These are phyloP conservation scores for Myxozyma neglecta DNA, from an alignment of 805 yeast genomes.

Conservation along the genomic window DNA sequence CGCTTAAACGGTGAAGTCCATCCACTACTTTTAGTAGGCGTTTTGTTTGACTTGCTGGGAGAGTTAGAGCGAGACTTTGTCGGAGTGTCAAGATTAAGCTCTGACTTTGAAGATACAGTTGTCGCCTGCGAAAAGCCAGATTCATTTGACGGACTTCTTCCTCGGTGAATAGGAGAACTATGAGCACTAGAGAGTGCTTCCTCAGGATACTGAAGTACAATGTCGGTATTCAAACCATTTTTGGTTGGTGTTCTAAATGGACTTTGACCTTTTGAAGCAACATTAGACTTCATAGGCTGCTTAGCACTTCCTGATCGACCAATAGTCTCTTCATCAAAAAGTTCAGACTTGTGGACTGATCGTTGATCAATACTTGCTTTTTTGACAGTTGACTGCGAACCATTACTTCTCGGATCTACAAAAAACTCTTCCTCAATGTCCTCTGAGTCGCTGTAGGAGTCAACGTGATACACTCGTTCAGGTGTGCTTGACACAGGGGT, in stretches of 20 bases:
- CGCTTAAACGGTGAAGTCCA: constrained; percentile 50
- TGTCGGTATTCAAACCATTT: not conserved
- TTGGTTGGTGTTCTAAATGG: not conserved
- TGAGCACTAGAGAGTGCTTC: constrained; percentile 24
- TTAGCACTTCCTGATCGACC: too few relatives aligned
- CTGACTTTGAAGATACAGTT: constrained; percentile 27
- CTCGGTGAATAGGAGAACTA: constrained; percentile 33
- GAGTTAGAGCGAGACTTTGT: not conserved
- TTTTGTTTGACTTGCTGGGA: not conserved
- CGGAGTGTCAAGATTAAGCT: constrained; percentile 16
- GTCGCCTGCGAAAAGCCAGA: constrained; percentile 34
- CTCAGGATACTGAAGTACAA: constrained; percentile 19
- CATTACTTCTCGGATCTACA: too few relatives aligned
- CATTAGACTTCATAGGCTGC: not conserved
- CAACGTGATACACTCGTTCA: too few relatives aligned
- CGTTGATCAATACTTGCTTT: too few relatives aligned
- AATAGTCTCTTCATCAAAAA: too few relatives aligned
- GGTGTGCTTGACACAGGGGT: too few relatives aligned
- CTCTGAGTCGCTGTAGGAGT: too few relatives aligned
- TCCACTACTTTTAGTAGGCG: constrained; percentile 32
- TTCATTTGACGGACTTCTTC: constrained; percentile 32
- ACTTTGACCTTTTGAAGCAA: not conserved
- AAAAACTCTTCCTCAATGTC: too few relatives aligned
- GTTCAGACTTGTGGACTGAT: too few relatives aligned
- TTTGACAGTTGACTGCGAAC: too few relatives aligned